A percentile compares a stretch with the other conserved stretches of the same genome.
phyloP scores from a whole-genome alignment of 192 early-diverging fungal genomes.

The Coemansia sp. region DNA sequence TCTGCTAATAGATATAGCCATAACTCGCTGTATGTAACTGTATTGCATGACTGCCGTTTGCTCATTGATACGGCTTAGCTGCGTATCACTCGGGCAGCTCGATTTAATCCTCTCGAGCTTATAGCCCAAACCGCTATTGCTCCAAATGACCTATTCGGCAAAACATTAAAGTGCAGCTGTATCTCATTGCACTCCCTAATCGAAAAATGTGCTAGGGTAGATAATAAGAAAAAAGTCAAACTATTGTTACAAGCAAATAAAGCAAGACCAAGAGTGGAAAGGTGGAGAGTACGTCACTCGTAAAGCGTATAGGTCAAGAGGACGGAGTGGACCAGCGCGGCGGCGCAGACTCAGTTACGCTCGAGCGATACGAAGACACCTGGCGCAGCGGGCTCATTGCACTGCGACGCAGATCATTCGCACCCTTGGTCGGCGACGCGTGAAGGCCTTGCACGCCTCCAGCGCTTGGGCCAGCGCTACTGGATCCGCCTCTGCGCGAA shows the following conservation, averaged over 20 bases:
- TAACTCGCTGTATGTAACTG: no score
- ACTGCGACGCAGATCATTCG: slow-evolving; percentile 26
- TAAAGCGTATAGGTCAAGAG: neutral
- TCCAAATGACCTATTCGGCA: no score
- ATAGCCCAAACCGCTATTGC: no score
- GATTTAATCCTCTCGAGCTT: no score
- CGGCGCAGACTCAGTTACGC: slow-evolving; percentile 4
- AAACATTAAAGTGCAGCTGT: no score
- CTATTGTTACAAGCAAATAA: slow-evolving; percentile 7
- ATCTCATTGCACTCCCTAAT: no score
- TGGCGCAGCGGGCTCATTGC: slow-evolving; percentile 45
- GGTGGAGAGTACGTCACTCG: neutral
- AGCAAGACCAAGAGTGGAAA: slow-evolving; percentile 6
- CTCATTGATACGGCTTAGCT: no score
- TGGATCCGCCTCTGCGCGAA: slow-evolving; percentile 31
- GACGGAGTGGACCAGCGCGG: slow-evolving; percentile 12
- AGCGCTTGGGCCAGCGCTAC: neutral
- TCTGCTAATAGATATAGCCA: no score
- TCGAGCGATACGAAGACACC: slow-evolving; percentile 15
- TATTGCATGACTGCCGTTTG: no score
- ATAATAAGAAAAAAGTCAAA: neutral
- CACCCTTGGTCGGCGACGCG: slow-evolving; percentile 45
- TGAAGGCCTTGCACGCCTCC: slow-evolving; percentile 8
- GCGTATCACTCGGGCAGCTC: no score
- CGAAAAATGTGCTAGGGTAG: no score